phyloP scores from a whole-genome alignment of 495 filamentous ascomycete genomes.

The Tuber indicum region DNA sequence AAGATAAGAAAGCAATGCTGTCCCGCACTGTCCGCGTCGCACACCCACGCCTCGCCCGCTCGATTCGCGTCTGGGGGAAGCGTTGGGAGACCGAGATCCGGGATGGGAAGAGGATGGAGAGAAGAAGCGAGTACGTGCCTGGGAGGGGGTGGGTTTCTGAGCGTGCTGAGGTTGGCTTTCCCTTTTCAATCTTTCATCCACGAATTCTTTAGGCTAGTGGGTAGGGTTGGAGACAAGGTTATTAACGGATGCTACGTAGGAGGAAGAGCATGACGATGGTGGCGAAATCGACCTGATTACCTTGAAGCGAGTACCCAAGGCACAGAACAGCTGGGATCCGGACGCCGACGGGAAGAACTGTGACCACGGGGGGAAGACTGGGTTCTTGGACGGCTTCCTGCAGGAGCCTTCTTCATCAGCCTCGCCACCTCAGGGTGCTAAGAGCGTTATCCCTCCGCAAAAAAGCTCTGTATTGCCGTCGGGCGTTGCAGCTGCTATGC shows the following conservation, averaged over 20 bases:
- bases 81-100: constrained; percentile 15
- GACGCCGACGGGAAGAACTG: background rate
- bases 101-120: constrained; percentile 15
- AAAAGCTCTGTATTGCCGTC: background rate
- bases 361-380: background rate
- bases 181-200: background rate
- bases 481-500: background rate
- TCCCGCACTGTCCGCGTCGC: background rate
- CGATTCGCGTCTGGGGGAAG: constrained; percentile 1
- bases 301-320: constrained; percentile 13
- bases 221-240: constrained; percentile 3
- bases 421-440: background rate
- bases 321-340: background rate
- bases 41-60: background rate
- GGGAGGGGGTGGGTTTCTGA: constrained; percentile 22
- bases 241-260: background rate
- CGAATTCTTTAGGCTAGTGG: background rate
- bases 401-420: background rate
- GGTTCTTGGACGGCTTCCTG: background rate
- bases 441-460: background rate
- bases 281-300: constrained; percentile 28
- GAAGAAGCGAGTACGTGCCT: constrained; percentile 16
- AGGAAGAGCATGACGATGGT: background rate
- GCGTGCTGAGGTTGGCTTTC: background rate
- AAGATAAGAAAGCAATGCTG: background rate